These are phyloP conservation scores for Zymoseptoria ardabiliae DNA, from an alignment of 2,329 filamentous ascomycete species.

Conservation along the genomic window DNA sequence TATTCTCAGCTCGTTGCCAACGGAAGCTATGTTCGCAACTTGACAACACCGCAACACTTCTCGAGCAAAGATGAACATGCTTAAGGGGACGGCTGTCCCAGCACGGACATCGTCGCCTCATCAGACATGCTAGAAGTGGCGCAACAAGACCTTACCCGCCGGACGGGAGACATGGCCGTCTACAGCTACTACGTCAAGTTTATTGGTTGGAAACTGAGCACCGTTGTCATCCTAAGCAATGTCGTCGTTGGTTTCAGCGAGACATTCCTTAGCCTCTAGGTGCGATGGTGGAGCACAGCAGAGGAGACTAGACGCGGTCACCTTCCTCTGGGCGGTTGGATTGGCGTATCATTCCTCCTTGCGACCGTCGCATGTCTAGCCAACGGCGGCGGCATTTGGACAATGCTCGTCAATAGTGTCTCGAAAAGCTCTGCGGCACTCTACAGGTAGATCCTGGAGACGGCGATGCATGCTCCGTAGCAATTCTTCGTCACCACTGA, in stretches of 20 bases:
- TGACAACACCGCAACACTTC: neutral
- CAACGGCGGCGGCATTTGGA: conserved; percentile 11
- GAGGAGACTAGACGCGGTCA: neutral
- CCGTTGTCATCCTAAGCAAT: conserved; percentile 23
- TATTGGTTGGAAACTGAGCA: conserved; percentile 22
- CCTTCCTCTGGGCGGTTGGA: conserved; percentile 10
- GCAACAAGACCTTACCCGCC: conserved; percentile 15
- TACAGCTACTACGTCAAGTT: conserved; percentile 27
- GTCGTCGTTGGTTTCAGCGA: conserved; percentile 33
- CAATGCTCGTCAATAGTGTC: conserved; percentile 13
- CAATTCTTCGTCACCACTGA: conserved; percentile 40
- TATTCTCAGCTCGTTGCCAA: conserved; percentile 21
- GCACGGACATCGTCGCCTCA: neutral
- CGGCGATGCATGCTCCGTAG: conserved; percentile 26
- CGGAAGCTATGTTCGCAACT: conserved; percentile 9
- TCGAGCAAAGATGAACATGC: neutral
- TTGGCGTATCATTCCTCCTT: conserved; percentile 9
- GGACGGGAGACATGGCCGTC: conserved; percentile 35
- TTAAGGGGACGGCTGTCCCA: neutral
- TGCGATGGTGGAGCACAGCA: conserved; percentile 43
- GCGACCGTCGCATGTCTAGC: conserved; percentile 10
- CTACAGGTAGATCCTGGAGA: conserved; percentile 14
- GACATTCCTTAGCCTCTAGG: conserved; percentile 38
- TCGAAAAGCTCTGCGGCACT: conserved; percentile 14
- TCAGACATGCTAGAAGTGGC: conserved; percentile 7